Evolutionary conservation across 2,329 filamentous ascomycete genomes (phyloP).

Genomic region (Blastomyces parvus): DNA sequence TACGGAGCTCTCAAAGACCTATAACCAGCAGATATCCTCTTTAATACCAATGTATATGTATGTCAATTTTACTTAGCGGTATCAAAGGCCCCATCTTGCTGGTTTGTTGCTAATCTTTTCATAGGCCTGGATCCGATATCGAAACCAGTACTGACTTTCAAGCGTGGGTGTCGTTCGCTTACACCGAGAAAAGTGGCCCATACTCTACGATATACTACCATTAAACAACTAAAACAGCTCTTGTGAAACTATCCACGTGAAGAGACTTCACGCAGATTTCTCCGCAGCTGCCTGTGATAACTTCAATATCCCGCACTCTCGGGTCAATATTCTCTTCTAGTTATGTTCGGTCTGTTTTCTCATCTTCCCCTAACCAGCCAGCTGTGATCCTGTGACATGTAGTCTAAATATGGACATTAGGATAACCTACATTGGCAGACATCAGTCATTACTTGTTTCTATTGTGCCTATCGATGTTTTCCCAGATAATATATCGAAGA

Average conservation of each 20-base stretch:
- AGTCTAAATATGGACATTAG: neutral
- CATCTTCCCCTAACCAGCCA: neutral
- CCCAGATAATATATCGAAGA: neutral
- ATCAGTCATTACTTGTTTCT: neutral
- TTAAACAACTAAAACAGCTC: neutral
- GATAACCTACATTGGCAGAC: neutral
- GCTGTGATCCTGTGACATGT: neutral
- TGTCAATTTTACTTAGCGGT: neutral
- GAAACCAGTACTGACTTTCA: neutral
- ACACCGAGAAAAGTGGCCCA: slow-evolving; percentile 3
- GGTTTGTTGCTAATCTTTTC: neutral
- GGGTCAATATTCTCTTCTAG: neutral
- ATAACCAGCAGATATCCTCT: neutral
- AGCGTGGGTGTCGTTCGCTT: slow-evolving; percentile 1
- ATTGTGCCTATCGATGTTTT: neutral
- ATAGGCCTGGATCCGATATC: neutral
- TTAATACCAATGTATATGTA: neutral
- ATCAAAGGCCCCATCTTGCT: neutral
- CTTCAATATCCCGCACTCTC: neutral
- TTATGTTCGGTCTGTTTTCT: neutral
- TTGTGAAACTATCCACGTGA: neutral
- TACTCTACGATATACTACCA: slow-evolving; percentile 6
- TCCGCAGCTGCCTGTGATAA: neutral
- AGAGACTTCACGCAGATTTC: neutral
- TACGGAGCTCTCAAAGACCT: neutral